Base-by-base conservation (phyloP, 345 rosid species). In the Eucalyptus viminalis region DNA sequence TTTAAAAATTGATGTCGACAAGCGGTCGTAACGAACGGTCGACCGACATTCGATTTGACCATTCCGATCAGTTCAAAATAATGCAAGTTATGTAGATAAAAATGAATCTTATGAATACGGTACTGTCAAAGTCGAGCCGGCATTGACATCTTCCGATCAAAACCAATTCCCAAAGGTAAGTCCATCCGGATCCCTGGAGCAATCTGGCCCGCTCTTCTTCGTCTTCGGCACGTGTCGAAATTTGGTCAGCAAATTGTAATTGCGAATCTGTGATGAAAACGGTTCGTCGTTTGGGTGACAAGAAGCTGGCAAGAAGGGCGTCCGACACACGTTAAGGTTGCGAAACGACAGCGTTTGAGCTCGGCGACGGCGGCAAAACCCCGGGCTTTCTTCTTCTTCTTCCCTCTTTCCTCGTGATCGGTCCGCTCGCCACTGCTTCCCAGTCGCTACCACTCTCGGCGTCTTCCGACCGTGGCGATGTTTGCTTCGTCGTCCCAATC, bases 401-500 rank as follows among this genome's bases (percentile, higher is more conserved):
- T 21, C 56, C 40, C 22, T 51, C 85, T n/a, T 53, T n/a, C 11
- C 58, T 22, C 53, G 37, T 34, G 12, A 22, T 69, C 25, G 2
- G 44, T 4, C 15, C 44, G 25, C 51, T 22, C 16, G 44, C 72
- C 49, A 21, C 11, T 25, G 89, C 51, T 25, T 1, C 11, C 40
- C 13, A 1, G 81, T 72, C 44, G 31, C 25, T 7, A 8, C 49
- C 4, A 3, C 34, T 13, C 69, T 31, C 10, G 16, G 50, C 10
- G n/a, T 10, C 44, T 31, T 8, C 72, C 31, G 62, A 31, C 27
- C 7, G 49, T 25, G 45, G 87, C 34, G 85, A 92, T 93, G 94
- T 92, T 93, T 92, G 90, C 88, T 16, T 89, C 94, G 15, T 86
- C 76, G 65, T 90, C 93, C 60, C 90, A 88, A 47, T 53, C 91